These are phyloP conservation scores for Sequoia sempervirens DNA, from an alignment of 75 land plant genomes.

Conservation along the genomic window DNA sequence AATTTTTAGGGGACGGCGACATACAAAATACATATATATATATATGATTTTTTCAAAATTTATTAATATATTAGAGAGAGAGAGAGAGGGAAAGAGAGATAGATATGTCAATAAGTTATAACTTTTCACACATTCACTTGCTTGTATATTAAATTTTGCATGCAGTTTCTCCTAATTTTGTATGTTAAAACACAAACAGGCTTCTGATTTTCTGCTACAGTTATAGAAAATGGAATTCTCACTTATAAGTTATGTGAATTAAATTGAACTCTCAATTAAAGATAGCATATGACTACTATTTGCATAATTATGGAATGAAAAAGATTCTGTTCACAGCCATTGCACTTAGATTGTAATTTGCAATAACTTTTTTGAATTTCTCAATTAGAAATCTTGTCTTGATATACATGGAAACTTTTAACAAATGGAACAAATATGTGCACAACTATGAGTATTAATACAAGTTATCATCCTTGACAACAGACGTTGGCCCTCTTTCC, in stretches of 20 bases:
- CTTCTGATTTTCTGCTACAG: too few relatives aligned
- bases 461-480: background rate
- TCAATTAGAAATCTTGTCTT: background rate
- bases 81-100: too few relatives aligned
- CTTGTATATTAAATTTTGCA: background rate
- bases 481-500: slow-evolving; percentile 87
- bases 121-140: background rate
- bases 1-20: too few relatives aligned
- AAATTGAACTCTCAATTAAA: background rate
- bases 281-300: background rate
- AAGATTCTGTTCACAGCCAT: background rate
- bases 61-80: too few relatives aligned
- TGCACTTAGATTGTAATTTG: background rate
- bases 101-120: too few relatives aligned
- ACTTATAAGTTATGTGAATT: background rate
- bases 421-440: too few relatives aligned
- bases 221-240: background rate
- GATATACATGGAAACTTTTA: background rate
- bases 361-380: background rate
- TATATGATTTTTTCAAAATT: too few relatives aligned
- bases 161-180: background rate
- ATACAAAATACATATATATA: too few relatives aligned
- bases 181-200: too few relatives aligned
- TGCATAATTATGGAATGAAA: background rate
- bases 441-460: too few relatives aligned